phyloP scores from a whole-genome alignment of 2,329 filamentous ascomycete species.

The Pestalotiopsis sp. region DNA sequence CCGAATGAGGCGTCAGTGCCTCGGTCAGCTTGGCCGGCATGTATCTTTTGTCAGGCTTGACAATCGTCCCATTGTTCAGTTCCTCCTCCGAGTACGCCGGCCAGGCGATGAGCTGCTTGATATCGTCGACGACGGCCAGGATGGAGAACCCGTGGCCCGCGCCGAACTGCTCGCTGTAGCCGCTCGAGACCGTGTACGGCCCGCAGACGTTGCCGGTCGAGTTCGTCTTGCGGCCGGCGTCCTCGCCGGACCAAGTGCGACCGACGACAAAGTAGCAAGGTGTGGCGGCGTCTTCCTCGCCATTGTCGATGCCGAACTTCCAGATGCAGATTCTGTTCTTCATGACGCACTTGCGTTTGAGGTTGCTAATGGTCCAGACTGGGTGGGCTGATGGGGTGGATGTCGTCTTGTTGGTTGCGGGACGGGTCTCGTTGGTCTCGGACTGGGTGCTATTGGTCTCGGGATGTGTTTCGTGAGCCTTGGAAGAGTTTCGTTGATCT shows the following conservation, averaged over 20 bases:
- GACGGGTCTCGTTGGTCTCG: background rate
- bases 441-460: too few species aligned
- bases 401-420: background rate
- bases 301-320: slow-evolving; percentile 42
- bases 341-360: slow-evolving; percentile 41
- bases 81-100: background rate
- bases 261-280: slow-evolving; percentile 40
- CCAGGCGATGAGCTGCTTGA: background rate
- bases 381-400: slow-evolving; percentile 9
- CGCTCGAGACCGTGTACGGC: background rate
- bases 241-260: slow-evolving; percentile 17
- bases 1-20: background rate
- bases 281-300: slow-evolving; percentile 29
- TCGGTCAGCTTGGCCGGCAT: background rate
- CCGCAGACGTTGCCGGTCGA: slow-evolving; percentile 29
- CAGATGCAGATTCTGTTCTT: slow-evolving; percentile 41
- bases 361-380: slow-evolving; percentile 42
- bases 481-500: too few species aligned
- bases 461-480: too few species aligned
- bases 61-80: background rate
- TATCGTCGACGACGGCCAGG: background rate
- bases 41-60: background rate
- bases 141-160: background rate
- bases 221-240: slow-evolving; percentile 36
- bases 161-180: slow-evolving; percentile 3